Base-by-base conservation (phyloP, 306 rosid species). In the Trifolium repens region DNA sequence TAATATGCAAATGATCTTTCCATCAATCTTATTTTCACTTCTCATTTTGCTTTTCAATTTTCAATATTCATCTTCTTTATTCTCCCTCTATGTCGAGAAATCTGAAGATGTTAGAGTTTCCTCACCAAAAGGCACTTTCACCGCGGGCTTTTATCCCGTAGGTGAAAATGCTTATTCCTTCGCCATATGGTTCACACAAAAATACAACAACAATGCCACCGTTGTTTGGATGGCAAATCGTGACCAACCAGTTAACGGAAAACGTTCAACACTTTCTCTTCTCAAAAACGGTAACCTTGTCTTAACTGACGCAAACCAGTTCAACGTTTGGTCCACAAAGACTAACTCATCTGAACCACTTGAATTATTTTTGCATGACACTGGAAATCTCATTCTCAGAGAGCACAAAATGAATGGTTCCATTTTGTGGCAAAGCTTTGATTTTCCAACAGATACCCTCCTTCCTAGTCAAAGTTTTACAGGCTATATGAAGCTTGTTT, bases 151-250 rank as follows among this genome's bases (percentile, higher is more conserved):
- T 2, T 44, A 30, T 1, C 61, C 69, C 0, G 40, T 67, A 0
- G 80, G 80, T 0, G 27, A 67, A 30, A 77, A 77, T 1, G 75
- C 80, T 1, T 76, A 10, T 26, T 26, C 46, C 11, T 76, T 76
- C 10, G 74, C 68, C 5, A 40, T 67, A 27, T 67, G 80, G 74
- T 77, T 42, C 75, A 57, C 80, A 0, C 75, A 1, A 10, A 42
- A 52, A 0, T 22, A 30, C 7, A 12, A 71, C 35, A 3, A 54
- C 5, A 22, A 15, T 14, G 64, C 37, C 22, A 67, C 74, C 14
- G 0, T 76, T 1, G 68, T 76, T 4, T 76, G 80, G 80, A 66
- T 76, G 49, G 80, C 74, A 37, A 76, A 76, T 40, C 58, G 80
- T 15, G 80, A 76, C 67, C 67, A 54, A 2, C 80, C 74, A 1